These are phyloP conservation scores for Ilyonectria sp. DNA, from an alignment of 2,329 filamentous ascomycete species.

Conservation along the genomic window DNA sequence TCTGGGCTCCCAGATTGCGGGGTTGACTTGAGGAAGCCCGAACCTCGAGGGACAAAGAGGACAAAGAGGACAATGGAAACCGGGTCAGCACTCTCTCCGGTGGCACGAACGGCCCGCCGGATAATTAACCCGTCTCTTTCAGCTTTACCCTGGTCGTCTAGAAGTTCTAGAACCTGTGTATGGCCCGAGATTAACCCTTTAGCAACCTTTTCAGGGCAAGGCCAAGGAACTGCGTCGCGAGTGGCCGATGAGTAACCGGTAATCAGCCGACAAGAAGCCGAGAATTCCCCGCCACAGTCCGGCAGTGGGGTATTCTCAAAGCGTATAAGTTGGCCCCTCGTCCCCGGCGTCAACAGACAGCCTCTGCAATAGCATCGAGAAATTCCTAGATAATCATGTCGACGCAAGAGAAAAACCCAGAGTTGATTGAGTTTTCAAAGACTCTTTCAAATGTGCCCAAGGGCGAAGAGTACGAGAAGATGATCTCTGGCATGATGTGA, in stretches of 20 bases:
- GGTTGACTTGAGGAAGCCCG: too few relatives aligned
- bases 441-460: conserved; percentile 36
- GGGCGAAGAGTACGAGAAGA: conserved; percentile 47
- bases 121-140: too few relatives aligned
- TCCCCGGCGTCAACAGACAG: background rate
- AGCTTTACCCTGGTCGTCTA: too few relatives aligned
- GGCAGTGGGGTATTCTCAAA: background rate
- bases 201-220: too few relatives aligned
- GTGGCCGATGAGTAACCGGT: background rate
- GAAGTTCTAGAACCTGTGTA: too few relatives aligned
- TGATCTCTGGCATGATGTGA: conserved; percentile 49
- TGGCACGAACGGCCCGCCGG: too few relatives aligned
- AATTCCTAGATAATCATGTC: conserved; percentile 31
- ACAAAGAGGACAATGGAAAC: too few relatives aligned
- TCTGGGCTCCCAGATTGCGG: too few relatives aligned
- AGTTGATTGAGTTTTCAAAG: conserved; percentile 44
- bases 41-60: too few relatives aligned
- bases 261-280: conserved; percentile 6
- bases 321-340: background rate
- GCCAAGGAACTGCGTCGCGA: too few relatives aligned
- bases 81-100: too few relatives aligned
- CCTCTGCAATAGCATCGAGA: background rate
- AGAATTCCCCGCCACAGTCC: background rate
- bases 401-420: conserved; percentile 37
- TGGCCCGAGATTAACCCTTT: too few relatives aligned